A percentile compares a stretch with the other conserved stretches of the same genome.
These are phyloP conservation scores for Sporothrix dimorphospora DNA, from an alignment of 2,329 filamentous ascomycete species.

Conservation along the genomic window DNA sequence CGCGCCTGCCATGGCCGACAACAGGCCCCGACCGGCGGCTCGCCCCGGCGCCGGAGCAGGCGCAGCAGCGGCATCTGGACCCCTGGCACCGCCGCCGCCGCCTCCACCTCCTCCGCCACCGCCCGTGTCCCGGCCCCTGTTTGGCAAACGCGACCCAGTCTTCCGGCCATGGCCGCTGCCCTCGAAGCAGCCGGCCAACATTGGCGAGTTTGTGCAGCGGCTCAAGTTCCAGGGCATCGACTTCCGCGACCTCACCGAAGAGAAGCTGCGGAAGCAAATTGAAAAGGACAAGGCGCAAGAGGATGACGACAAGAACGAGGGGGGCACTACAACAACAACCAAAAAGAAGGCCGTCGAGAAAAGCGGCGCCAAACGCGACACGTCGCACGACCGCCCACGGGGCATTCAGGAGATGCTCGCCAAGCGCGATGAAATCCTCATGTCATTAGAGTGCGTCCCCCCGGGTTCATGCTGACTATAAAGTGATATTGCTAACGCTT, in stretches of 20 bases:
- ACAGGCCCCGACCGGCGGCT: slow-evolving; percentile 7
- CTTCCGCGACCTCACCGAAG: slow-evolving; percentile 79
- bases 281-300: slow-evolving; percentile 46
- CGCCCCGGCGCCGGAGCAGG: neutral
- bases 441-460: slow-evolving; percentile 57
- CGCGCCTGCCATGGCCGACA: slow-evolving; percentile 18
- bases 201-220: slow-evolving; percentile 77
- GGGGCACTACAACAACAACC: slow-evolving; percentile 39
- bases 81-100: neutral
- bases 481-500: slow-evolving; percentile 29
- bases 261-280: slow-evolving; percentile 71
- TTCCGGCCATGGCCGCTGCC: slow-evolving; percentile 65
- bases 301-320: slow-evolving; percentile 49
- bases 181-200: slow-evolving; percentile 60
- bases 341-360: slow-evolving; percentile 34
- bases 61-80: neutral
- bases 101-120: neutral
- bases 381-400: slow-evolving; percentile 27
- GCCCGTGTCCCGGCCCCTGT: slow-evolving; percentile 15
- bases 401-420: slow-evolving; percentile 47
- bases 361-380: slow-evolving; percentile 43
- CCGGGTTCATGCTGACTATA: neutral
- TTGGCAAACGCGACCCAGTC: slow-evolving; percentile 33
- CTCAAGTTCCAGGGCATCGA: slow-evolving; percentile 79
- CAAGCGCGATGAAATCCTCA: slow-evolving; percentile 61